A percentile compares a stretch with the other conserved stretches of the same genome.
Conservation (phyloP, 208 protist genomes). For the Willaertia magna region DNA sequence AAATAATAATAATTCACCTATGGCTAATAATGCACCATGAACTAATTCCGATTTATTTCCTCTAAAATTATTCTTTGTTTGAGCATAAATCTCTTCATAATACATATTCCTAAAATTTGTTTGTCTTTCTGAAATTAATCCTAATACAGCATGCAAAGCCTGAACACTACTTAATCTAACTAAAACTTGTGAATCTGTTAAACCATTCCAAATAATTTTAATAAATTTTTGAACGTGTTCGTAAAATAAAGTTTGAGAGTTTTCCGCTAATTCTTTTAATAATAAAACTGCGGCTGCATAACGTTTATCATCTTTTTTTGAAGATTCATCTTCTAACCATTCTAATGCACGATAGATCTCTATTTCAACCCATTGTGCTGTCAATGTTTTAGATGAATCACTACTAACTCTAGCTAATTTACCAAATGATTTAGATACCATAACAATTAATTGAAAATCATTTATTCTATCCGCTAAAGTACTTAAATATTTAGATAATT, state of each 20-base stretch:
- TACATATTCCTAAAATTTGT: background rate
- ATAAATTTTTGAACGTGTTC: background rate
- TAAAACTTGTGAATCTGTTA: background rate
- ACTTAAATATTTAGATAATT: background rate
- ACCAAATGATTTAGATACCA: background rate
- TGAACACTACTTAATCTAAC: background rate
- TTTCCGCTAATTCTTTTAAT: conserved; percentile 9
- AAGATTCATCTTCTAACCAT: background rate
- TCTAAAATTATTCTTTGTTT: background rate
- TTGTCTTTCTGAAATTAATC: background rate
- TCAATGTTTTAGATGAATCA: background rate
- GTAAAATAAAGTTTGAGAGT: conserved; percentile 1
- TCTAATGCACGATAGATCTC: conserved; percentile 2
- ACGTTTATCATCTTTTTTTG: background rate
- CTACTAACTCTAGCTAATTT: background rate
- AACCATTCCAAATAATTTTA: background rate
- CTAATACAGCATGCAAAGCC: background rate
- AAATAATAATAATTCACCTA: background rate
- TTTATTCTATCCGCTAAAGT: background rate
- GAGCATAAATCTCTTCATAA: background rate
- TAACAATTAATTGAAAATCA: background rate
- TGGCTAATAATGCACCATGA: background rate
- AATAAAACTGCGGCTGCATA: background rate
- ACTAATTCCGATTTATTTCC: background rate
- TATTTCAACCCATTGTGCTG: conserved; percentile 9